Base-by-base conservation (phyloP, 2,329 filamentous ascomycete genomes). In the Albophoma yamanashiensis region DNA sequence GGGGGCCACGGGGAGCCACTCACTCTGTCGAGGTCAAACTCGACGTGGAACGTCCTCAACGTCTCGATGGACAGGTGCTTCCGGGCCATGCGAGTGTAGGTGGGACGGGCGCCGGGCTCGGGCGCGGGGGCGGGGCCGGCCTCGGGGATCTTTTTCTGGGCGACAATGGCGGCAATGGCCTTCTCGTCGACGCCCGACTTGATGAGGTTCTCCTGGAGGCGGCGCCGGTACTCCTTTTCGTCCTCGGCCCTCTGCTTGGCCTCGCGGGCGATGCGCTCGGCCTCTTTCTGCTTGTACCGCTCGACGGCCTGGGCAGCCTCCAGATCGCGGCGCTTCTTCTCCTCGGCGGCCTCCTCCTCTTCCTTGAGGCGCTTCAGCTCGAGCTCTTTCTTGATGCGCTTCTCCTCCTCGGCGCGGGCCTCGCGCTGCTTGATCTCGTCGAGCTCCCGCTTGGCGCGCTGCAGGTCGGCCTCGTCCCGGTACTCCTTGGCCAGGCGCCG, bases 51-150 rank as follows among this genome's bases (percentile, higher is more conserved):
- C 20, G 72, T 73, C 56, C 78, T 74, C 60, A 88, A 69, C 5
- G 85, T 86, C 73, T 87, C 84, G 58, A 87, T 76, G 0, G 84
- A 86, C 27, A 88, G 72, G 67, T 88, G 80, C 59, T 78, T 77
- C 31, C 84, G 78, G 1, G 83, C 76, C 83, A 88, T 87, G 64
- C 84, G 79, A 17, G 84, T 88, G 66, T 86, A 87, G 0, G 82
- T 86, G 0, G 83, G 79, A 4, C 79, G 76, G 20, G 66, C 66
- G 34, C 59, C 61, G 25, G 64, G 58, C 14, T 62, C 55, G 25
- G 63, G 58, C 11, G 27, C 27, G 27, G 63, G 58, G 14, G 61
- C 55, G n/a, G 61, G 56, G n/a, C 61, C 77, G 8, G 12, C 7
- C 72, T 69, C 69, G 20, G 72, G 67, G 9, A 77, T 68, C 67